A percentile compares a stretch with the other conserved stretches of the same genome.
Conservation (phyloP, 306 rosid species). For the apple (Malus domestica) region ASM211411v1 NC_041803.1:13925501-13926000, state of each 20-base stretch:
- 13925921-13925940: no score
- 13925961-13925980: no score
- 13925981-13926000: no score
- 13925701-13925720: fast-evolving
- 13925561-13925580: background rate
- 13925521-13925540: background rate
- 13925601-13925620: background rate
- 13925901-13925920: no score
- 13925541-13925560: background rate
- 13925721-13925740: fast-evolving
- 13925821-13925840: background rate
- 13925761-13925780: fast-evolving
- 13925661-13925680: no score
- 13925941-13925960: no score
- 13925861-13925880: background rate
- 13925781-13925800: no score
- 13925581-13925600: background rate
- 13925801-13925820: background rate
- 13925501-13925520: conserved; percentile 19
- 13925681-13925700: fast-evolving
- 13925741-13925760: fast-evolving
- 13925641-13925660: fast-evolving
- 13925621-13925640: background rate
- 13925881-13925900: no score
- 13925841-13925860: conserved; percentile 4